Conservation (phyloP, 805 yeast species). For the Komagataella mondaviorum region DNA sequence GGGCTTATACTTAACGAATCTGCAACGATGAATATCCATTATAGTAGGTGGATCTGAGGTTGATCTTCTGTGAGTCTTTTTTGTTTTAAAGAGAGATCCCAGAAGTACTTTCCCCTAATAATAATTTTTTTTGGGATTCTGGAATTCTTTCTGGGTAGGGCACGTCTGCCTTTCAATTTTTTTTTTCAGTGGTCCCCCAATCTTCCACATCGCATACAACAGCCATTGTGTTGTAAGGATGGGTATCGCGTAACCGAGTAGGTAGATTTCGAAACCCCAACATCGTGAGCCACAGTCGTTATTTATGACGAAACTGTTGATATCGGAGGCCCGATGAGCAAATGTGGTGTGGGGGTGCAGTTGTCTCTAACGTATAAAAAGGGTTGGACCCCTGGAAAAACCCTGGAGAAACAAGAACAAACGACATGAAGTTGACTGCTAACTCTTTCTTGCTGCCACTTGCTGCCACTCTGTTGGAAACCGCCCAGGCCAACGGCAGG, state of each 20-base stretch:
- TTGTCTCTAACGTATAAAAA: neutral
- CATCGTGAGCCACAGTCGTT: neutral
- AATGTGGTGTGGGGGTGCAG: no score
- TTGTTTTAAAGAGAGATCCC: neutral
- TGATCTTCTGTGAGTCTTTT: neutral
- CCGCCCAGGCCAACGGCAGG: constrained; percentile 17
- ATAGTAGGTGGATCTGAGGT: constrained; percentile 6
- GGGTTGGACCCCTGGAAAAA: neutral
- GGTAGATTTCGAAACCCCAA: neutral
- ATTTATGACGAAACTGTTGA: neutral
- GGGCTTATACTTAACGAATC: constrained; percentile 83
- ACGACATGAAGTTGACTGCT: neutral
- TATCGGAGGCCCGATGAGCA: neutral
- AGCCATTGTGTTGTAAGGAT: neutral
- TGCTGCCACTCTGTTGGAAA: neutral
- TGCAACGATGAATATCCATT: constrained; percentile 79
- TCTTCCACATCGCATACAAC: neutral
- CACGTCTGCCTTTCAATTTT: neutral
- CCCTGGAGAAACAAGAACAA: neutral
- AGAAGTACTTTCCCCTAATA: neutral
- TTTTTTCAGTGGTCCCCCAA: neutral
- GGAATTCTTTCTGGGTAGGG: neutral
- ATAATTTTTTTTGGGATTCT: neutral
- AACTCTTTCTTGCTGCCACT: neutral
- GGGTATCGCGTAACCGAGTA: neutral